phyloP scores from a whole-genome alignment of 768 basidiomycete genomes.

The Termitomyces sp. region DNA sequence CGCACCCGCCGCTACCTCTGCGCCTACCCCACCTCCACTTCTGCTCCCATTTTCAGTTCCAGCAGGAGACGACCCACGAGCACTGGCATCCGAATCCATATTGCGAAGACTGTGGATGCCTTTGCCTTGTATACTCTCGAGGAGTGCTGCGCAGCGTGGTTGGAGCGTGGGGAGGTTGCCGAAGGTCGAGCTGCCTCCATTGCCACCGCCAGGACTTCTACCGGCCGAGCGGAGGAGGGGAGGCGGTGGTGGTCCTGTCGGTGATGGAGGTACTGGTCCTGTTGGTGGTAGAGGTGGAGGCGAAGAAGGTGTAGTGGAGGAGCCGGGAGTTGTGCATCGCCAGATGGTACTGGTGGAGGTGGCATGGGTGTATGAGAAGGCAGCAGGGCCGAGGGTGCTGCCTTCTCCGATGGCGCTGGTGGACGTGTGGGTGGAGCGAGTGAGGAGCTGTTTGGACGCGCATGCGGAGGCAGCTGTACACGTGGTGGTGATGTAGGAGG shows the following conservation, averaged over 20 bases:
- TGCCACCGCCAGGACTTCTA: background rate
- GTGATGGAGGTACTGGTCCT: slow-evolving; percentile 18
- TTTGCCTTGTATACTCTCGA: slow-evolving; percentile 12
- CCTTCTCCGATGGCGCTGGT: background rate
- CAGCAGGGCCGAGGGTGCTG: slow-evolving; percentile 14
- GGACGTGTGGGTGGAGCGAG: slow-evolving; percentile 8
- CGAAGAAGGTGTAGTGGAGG: slow-evolving; percentile 33
- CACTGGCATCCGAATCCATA: slow-evolving; percentile 3
- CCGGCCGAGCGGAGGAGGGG: slow-evolving; percentile 27
- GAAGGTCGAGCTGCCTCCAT: background rate
- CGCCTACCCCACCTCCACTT: slow-evolving; percentile 30
- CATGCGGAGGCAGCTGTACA: slow-evolving; percentile 14
- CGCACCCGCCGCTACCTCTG: slow-evolving; percentile 30
- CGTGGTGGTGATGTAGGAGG: slow-evolving; percentile 20
- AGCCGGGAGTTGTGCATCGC: background rate
- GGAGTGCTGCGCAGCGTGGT: slow-evolving; percentile 42
- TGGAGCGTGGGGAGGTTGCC: slow-evolving; percentile 45
- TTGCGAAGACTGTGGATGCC: slow-evolving; percentile 11
- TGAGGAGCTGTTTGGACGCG: too few relatives aligned
- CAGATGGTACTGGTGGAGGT: slow-evolving; percentile 18
- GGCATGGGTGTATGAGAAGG: slow-evolving; percentile 12
- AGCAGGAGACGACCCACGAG: background rate
- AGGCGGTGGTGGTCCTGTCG: slow-evolving; percentile 36
- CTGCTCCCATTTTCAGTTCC: slow-evolving; percentile 21
- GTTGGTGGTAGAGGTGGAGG: slow-evolving; percentile 13